A percentile compares a stretch with the other conserved stretches of the same genome.
Conservation (phyloP, 192 early-diverging fungal genomes). For the Coemansia umbellata region DNA sequence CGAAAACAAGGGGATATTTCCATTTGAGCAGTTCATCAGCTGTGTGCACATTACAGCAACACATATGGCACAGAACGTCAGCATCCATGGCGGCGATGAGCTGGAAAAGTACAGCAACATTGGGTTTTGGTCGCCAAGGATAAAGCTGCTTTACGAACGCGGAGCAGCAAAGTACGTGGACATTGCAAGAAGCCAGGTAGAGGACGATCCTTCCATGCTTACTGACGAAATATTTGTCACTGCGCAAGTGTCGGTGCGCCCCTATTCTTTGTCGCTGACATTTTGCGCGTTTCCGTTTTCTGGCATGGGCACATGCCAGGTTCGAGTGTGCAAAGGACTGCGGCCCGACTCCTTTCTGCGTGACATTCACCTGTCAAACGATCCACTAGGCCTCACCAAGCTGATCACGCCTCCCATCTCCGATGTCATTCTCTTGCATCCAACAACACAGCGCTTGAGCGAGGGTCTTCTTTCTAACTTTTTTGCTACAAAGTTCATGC, state of each 20-base stretch:
- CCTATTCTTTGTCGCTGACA: slow-evolving; percentile 18
- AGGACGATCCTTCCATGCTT: slow-evolving; percentile 23
- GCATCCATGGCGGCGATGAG: slow-evolving; percentile 14
- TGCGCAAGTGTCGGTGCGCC: slow-evolving; percentile 22
- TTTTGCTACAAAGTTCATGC: slow-evolving; percentile 14
- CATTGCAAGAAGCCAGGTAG: not conserved
- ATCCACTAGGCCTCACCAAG: slow-evolving; percentile 16
- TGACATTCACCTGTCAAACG: slow-evolving; percentile 27
- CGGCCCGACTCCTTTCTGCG: slow-evolving; percentile 24
- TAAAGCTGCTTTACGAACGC: slow-evolving; percentile 25
- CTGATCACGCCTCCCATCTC: slow-evolving; percentile 29
- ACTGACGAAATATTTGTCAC: slow-evolving; percentile 30
- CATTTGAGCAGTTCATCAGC: slow-evolving; percentile 16
- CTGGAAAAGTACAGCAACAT: slow-evolving; percentile 15
- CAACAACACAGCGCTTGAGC: slow-evolving; percentile 22
- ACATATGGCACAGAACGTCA: slow-evolving; percentile 31
- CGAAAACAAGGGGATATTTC: slow-evolving; percentile 15
- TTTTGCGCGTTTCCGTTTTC: slow-evolving; percentile 32
- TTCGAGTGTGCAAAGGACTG: slow-evolving; percentile 23
- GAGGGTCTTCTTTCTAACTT: slow-evolving; percentile 33
- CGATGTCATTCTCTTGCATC: slow-evolving; percentile 25
- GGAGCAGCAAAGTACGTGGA: slow-evolving; percentile 7
- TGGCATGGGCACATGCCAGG: slow-evolving; percentile 29
- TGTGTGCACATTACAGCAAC: slow-evolving; percentile 24
- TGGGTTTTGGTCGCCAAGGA: slow-evolving; percentile 38